Evolutionary conservation across 805 yeast genomes (phyloP), one percentile per base, ranked within the genome.

Genomic region (Metschnikowia kofuensis): DNA sequence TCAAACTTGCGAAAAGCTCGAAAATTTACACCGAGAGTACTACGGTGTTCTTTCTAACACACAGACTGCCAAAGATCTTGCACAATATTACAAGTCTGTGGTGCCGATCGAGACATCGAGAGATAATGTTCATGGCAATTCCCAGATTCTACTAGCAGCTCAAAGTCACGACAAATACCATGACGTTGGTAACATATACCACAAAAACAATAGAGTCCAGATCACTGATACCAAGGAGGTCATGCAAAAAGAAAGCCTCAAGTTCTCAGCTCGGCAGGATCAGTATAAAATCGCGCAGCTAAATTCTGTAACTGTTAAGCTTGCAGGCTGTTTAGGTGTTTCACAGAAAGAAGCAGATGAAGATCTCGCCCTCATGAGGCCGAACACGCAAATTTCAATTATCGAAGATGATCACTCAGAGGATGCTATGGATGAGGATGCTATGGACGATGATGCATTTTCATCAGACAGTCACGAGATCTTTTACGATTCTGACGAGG

Each of bases 151-250:
- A 16, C 28, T 49, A 31, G 35, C 49, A 26, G 14, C 47, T 11
- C 36, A 41, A 5, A 56, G 58, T 40, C 60, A 62, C 44, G 64
- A 60, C 44, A 50, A 59, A 34, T 54, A 48, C 45, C 58, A 60
- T 44, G 60, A 57, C 26, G 50, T 56, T 30, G 60, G 57, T 40
- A 64, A 65, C 43, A 47, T 42, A n/a, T 62, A 61, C 44, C 34
- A 53, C 40, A 62, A 60, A 35, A 66, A 63, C 42, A 68, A 70
- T 52, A 59, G 59, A 40, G 51, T 69, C 7, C 74, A 70, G 49
- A 48, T 67, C 30, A 64, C 75, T 11, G 61, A 63, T 47, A 61
- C 64, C 36, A 68, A 64, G 42, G 50, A 38, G 4, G 49, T 35
- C 3, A 52, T 42, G 8, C 50, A 52, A n/a, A 43, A 44, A 2